Conservation (phyloP, 2,329 filamentous ascomycete genomes). For the Ceratocystis lukuohia region DNA sequence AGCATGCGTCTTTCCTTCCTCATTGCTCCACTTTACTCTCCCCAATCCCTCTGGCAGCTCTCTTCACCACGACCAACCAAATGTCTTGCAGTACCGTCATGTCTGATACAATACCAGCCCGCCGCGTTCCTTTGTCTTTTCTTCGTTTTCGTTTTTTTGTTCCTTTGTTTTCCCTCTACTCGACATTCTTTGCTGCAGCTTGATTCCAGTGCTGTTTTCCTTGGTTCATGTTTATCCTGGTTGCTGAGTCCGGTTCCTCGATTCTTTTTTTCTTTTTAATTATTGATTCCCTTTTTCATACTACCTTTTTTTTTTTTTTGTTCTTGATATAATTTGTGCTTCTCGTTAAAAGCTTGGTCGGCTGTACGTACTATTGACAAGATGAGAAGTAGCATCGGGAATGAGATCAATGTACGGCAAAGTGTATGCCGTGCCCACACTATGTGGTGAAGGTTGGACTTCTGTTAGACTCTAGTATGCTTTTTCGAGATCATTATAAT, state of each 20-base stretch:
- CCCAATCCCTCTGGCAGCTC: conserved; percentile 20
- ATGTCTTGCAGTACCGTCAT: conserved; percentile 45
- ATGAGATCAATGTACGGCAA: not conserved
- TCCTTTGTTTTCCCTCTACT: conserved; percentile 31
- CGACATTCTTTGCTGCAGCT: conserved; percentile 21
- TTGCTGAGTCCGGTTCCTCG: conserved; percentile 13
- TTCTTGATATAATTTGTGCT: conserved; percentile 14
- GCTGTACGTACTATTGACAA: not conserved
- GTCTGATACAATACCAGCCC: conserved; percentile 45
- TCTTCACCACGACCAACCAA: conserved; percentile 35
- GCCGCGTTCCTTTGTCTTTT: conserved; percentile 35
- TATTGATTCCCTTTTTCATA: conserved; percentile 20
- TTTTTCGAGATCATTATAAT: not conserved
- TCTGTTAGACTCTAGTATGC: not conserved
- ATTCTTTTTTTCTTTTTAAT: conserved; percentile 19
- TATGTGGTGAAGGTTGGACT: not conserved
- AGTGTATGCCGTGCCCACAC: not conserved
- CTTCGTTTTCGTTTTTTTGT: conserved; percentile 32
- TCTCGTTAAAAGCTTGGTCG: not conserved
- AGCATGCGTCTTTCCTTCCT: conserved; percentile 22
- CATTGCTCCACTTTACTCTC: conserved; percentile 13
- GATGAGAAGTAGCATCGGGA: not conserved
- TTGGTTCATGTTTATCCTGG: conserved; percentile 20
- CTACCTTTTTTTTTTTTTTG: conserved; percentile 11
- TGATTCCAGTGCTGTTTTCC: conserved; percentile 22